Evolutionary conservation across 805 yeast species (phyloP).

Genomic region (Cyberlindnera mrakii): DNA sequence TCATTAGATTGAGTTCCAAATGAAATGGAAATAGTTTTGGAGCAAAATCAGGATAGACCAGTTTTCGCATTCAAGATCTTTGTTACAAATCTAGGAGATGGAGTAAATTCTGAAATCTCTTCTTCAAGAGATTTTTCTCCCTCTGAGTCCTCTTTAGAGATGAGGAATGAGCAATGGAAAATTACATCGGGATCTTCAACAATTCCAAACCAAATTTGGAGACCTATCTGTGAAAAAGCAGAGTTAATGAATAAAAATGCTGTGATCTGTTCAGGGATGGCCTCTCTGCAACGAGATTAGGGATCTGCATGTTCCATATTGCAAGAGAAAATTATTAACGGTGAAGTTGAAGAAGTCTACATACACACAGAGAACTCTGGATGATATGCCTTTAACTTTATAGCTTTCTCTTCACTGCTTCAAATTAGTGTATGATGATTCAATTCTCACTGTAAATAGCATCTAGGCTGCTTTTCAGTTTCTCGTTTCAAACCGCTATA

Average conservation of each 20-base stretch:
- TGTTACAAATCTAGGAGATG: constrained; percentile 20
- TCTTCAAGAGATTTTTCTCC: background rate
- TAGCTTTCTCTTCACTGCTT: no score
- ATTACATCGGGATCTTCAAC: constrained; percentile 4
- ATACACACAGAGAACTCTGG: constrained; percentile 48
- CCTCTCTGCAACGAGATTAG: constrained; percentile 31
- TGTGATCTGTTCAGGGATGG: constrained; percentile 41
- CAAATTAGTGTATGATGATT: no score
- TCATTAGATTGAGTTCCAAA: constrained; percentile 34
- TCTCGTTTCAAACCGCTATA: no score
- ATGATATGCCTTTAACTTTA: constrained; percentile 17
- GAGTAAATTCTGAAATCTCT: background rate
- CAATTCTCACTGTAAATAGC: no score
- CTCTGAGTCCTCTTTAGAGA: background rate
- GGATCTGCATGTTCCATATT: constrained; percentile 34
- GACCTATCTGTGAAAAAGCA: constrained; percentile 14
- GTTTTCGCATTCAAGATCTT: constrained; percentile 20
- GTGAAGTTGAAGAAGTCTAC: constrained; percentile 37
- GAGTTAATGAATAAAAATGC: constrained; percentile 27
- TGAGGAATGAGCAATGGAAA: background rate
- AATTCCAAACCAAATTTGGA: constrained; percentile 12
- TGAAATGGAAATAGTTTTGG: constrained; percentile 24
- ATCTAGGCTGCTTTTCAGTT: no score
- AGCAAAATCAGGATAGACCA: background rate
- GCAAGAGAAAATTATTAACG: constrained; percentile 29